Conservation (phyloP, 2,329 filamentous ascomycete species). For the Sarocladium brachiariae region DNA sequence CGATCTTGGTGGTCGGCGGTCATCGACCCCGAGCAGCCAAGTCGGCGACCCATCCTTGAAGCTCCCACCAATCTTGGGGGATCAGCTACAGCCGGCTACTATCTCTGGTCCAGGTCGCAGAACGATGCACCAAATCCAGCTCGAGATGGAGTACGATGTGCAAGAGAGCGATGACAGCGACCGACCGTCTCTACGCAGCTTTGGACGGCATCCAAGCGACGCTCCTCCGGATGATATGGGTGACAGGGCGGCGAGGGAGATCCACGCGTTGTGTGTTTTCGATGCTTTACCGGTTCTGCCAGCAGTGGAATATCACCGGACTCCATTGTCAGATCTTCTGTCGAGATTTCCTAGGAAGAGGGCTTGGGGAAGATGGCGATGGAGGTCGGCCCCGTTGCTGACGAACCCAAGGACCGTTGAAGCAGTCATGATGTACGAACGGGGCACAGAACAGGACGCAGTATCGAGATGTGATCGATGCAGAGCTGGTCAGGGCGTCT, state of each 20-base stretch:
- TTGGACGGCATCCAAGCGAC: conserved; percentile 4
- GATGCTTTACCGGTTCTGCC: conserved; percentile 13
- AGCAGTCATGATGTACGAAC: conserved; percentile 20
- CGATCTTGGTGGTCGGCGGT: background rate
- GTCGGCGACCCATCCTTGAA: conserved; percentile 11
- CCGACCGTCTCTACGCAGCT: conserved; percentile 5
- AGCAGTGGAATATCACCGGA: background rate
- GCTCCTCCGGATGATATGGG: conserved; percentile 9
- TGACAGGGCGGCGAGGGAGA: conserved; percentile 14
- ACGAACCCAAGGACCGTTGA: conserved; percentile 14
- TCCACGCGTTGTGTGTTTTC: conserved; percentile 18
- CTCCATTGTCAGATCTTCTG: background rate
- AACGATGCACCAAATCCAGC: conserved; percentile 18
- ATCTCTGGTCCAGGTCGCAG: conserved; percentile 8
- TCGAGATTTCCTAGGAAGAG: conserved; percentile 10
- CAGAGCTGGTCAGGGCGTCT: conserved; percentile 18
- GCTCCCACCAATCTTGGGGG: conserved; percentile 15
- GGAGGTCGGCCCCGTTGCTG: conserved; percentile 14
- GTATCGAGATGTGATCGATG: conserved; percentile 15
- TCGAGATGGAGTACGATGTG: conserved; percentile 11
- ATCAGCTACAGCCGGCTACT: conserved; percentile 11
- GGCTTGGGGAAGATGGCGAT: conserved; percentile 18
- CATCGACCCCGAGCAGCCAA: conserved; percentile 3
- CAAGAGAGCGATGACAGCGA: conserved; percentile 15
- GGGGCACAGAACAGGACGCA: conserved; percentile 14